These are phyloP conservation scores for Lipomyces chichibuensis DNA, from an alignment of 805 yeast species.

Conservation along the genomic window DNA sequence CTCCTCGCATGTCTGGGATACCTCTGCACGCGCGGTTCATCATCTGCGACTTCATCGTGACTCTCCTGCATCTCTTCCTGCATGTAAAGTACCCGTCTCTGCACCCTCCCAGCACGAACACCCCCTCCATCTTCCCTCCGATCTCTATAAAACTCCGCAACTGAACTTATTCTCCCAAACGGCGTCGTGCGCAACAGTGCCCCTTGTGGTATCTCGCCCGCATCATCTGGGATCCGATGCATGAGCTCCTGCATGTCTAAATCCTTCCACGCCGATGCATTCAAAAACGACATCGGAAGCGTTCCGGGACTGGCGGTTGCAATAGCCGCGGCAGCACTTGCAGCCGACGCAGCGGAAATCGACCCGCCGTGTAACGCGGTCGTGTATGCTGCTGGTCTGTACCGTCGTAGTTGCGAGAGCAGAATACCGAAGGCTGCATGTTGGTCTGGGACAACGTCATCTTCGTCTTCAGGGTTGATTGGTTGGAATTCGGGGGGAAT, in stretches of 20 bases:
- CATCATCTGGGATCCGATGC: conserved; percentile 13
- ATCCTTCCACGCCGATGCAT: conserved; percentile 37
- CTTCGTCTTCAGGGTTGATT: conserved; percentile 38
- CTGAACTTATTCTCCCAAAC: conserved; percentile 22
- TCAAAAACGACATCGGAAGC: conserved; percentile 30
- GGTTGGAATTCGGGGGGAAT: conserved; percentile 36
- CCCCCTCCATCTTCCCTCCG: conserved; percentile 25
- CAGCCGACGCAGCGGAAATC: conserved; percentile 34
- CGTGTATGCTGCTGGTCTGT: conserved; percentile 32
- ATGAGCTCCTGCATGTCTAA: conserved; percentile 28
- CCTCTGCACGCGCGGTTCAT: background rate
- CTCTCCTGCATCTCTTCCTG: background rate
- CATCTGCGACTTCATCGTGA: background rate
- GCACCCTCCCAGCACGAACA: background rate
- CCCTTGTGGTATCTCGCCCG: background rate
- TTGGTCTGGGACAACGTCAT: conserved; percentile 38
- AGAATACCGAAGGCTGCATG: conserved; percentile 37
- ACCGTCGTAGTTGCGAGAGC: conserved; percentile 33
- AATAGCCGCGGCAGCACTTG: conserved; percentile 35
- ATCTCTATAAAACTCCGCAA: conserved; percentile 27
- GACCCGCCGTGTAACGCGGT: conserved; percentile 33
- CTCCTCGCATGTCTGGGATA: conserved; percentile 8
- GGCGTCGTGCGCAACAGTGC: conserved; percentile 4
- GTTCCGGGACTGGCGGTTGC: conserved; percentile 31
- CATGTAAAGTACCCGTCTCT: background rate